Conservation (phyloP, 2,329 filamentous ascomycete genomes). For the Colletotrichum sansevieriae region DNA sequence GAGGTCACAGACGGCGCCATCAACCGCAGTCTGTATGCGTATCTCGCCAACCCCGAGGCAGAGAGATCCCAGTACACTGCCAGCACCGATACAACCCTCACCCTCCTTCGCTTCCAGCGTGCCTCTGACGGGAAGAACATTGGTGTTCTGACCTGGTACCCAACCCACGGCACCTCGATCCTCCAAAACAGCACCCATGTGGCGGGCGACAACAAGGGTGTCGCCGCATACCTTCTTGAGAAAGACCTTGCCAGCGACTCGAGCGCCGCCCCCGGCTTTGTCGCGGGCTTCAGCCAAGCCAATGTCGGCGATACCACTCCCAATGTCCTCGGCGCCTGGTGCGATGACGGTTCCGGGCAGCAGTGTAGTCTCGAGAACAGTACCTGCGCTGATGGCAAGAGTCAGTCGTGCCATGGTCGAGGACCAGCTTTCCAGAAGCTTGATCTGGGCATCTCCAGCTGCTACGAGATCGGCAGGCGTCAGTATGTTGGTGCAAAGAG, state of each 20-base stretch:
- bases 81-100: slow-evolving; percentile 72
- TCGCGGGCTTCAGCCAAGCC: slow-evolving; percentile 92
- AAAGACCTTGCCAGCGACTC: slow-evolving; percentile 69
- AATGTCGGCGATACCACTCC: slow-evolving; percentile 93
- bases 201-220: slow-evolving; percentile 96
- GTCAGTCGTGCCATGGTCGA: slow-evolving; percentile 79
- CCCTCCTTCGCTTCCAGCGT: slow-evolving; percentile 82
- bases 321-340: slow-evolving; percentile 89
- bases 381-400: slow-evolving; percentile 80
- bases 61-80: slow-evolving; percentile 78
- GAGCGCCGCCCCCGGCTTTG: slow-evolving; percentile 75
- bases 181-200: slow-evolving; percentile 92
- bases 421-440: slow-evolving; percentile 77
- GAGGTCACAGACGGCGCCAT: slow-evolving; percentile 83
- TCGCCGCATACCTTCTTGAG: slow-evolving; percentile 89
- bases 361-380: slow-evolving; percentile 84
- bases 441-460: slow-evolving; percentile 80
- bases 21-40: slow-evolving; percentile 90
- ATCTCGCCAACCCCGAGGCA: slow-evolving; percentile 83
- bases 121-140: slow-evolving; percentile 81
- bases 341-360: slow-evolving; percentile 83
- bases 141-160: slow-evolving; percentile 90
- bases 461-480: slow-evolving; percentile 81
- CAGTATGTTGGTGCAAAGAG: slow-evolving; percentile 72
- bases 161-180: slow-evolving; percentile 92